Conservation (phyloP, 176 grass and related monocot species). For the Triticum urartu region DNA sequence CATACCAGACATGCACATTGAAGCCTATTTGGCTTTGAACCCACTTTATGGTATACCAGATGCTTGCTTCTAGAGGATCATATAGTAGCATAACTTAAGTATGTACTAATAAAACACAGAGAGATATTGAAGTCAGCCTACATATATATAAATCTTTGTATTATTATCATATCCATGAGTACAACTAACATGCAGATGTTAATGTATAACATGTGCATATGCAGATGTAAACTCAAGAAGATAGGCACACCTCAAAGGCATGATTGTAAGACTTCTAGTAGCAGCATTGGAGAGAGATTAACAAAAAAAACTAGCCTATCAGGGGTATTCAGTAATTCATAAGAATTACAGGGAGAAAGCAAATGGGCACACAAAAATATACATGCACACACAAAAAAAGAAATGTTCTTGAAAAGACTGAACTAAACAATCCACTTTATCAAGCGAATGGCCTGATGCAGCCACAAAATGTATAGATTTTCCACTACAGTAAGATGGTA, state of each 20-base stretch:
- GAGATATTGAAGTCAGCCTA: slow-evolving; percentile 4
- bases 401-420: neutral
- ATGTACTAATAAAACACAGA: neutral
- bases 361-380: neutral
- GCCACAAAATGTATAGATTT: neutral
- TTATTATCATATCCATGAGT: neutral
- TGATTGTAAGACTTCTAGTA: slow-evolving; percentile 8
- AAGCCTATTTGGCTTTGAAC: slow-evolving; percentile 8
- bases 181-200: neutral
- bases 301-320: neutral
- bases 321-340: neutral
- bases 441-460: neutral
- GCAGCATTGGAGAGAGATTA: slow-evolving; percentile 1
- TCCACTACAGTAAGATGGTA: neutral
- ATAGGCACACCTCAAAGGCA: neutral
- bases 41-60: neutral
- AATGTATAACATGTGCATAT: neutral
- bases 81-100: neutral
- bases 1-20: neutral
- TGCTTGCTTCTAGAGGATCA: neutral
- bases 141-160: neutral
- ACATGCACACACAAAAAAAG: neutral
- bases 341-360: neutral
- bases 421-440: slow-evolving; percentile 9
- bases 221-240: slow-evolving; percentile 13